Percentiles rank a stretch among this genome's conserved stretches.
These are phyloP conservation scores for Boletus vermiculosoides DNA, from an alignment of 768 basidiomycete species.

Conservation along the genomic window DNA sequence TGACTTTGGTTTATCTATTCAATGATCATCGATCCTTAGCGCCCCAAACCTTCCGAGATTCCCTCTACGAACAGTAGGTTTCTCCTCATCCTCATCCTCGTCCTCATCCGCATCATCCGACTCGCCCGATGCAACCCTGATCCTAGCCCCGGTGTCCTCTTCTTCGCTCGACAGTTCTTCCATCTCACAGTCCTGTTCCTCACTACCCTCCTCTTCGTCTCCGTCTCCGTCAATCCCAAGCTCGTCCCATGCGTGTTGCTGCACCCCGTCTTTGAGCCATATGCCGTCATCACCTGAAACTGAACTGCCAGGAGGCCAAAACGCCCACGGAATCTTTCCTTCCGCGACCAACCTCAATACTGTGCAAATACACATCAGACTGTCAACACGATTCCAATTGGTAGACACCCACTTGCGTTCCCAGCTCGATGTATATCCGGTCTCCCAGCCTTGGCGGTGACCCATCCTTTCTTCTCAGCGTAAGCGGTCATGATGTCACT, in stretches of 20 bases:
- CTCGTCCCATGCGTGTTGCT: slow-evolving; percentile 23
- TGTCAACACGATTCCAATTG: not conserved
- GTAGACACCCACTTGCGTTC: slow-evolving; percentile 69
- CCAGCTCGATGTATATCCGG: slow-evolving; percentile 89
- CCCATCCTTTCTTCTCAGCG: slow-evolving; percentile 74
- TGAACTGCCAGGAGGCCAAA: slow-evolving; percentile 65
- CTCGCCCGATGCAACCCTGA: slow-evolving; percentile 11
- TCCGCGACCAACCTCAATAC: slow-evolving; percentile 85
- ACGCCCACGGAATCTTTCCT: slow-evolving; percentile 78
- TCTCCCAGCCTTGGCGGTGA: slow-evolving; percentile 89
- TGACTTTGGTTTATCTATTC: slow-evolving; percentile 13
- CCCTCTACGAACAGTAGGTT: not conserved
- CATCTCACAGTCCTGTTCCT: slow-evolving; percentile 22
- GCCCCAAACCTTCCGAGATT: slow-evolving; percentile 32
- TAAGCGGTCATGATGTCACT: slow-evolving; percentile 81
- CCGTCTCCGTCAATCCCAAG: slow-evolving; percentile 30
- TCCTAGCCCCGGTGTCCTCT: not conserved
- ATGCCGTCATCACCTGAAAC: slow-evolving; percentile 46
- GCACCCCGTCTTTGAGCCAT: slow-evolving; percentile 47
- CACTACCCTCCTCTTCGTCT: slow-evolving; percentile 33
- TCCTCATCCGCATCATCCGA: slow-evolving; percentile 13
- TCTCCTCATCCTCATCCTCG: slow-evolving; percentile 18
- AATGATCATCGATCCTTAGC: slow-evolving; percentile 24
- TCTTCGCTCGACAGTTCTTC: slow-evolving; percentile 15
- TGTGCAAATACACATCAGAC: slow-evolving; percentile 27